A percentile compares a stretch with the other conserved stretches of the same genome.
phyloP scores from a whole-genome alignment of 2,329 filamentous ascomycete genomes.

The Ophiocordyceps camponoti-leonardi region DNA sequence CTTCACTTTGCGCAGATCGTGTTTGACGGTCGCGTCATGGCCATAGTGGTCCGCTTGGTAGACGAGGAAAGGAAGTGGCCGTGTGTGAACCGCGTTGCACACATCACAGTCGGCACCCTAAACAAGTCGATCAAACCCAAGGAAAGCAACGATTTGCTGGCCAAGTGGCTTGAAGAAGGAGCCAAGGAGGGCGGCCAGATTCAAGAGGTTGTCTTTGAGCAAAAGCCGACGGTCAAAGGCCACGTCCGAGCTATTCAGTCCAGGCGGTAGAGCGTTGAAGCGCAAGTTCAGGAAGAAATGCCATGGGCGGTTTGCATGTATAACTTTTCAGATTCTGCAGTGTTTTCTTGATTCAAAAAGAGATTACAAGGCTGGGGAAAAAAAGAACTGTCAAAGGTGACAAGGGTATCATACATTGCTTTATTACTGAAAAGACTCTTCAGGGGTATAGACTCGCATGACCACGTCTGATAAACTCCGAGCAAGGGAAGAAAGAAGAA shows the following conservation, averaged over 20 bases:
- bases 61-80: slow-evolving; percentile 40
- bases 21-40: slow-evolving; percentile 79
- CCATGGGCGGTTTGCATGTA: background rate
- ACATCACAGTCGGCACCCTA: slow-evolving; percentile 80
- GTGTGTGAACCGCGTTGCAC: slow-evolving; percentile 62
- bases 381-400: too few species aligned
- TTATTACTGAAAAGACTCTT: background rate
- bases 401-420: too few species aligned
- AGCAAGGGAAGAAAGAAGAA: background rate
- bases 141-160: slow-evolving; percentile 79
- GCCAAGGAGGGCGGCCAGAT: slow-evolving; percentile 23
- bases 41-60: slow-evolving; percentile 63
- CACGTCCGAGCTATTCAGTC: slow-evolving; percentile 14
- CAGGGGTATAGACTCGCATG: background rate
- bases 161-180: slow-evolving; percentile 50
- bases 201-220: slow-evolving; percentile 30
- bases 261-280: background rate
- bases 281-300: too few species aligned
- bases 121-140: slow-evolving; percentile 65
- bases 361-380: too few species aligned
- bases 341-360: too few species aligned
- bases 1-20: slow-evolving; percentile 34
- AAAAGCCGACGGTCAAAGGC: slow-evolving; percentile 29
- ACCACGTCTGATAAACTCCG: background rate
- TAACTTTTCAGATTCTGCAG: too few species aligned